Evolutionary conservation across 2,329 filamentous ascomycete genomes (phyloP).

Genomic region (Pseudogymnoascus sp.): DNA sequence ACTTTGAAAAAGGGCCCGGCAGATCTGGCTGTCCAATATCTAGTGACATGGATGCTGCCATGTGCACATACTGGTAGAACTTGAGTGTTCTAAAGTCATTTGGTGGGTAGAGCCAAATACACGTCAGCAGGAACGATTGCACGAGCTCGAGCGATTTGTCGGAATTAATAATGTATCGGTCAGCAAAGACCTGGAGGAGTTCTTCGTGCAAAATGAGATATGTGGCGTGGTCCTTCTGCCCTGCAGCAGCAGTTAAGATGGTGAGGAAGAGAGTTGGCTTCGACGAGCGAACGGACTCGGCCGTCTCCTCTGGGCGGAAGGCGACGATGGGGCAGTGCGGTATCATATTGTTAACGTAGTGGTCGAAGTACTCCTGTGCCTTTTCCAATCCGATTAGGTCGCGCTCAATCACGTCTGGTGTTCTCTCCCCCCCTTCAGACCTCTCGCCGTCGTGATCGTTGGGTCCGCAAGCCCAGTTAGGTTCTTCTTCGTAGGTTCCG

Average conservation of each 20-base stretch:
- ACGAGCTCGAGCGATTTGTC: conserved; percentile 41
- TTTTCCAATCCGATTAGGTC: conserved; percentile 47
- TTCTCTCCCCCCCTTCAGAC: background rate
- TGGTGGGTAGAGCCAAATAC: conserved; percentile 39
- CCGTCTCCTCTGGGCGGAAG: conserved; percentile 43
- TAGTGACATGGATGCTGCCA: conserved; percentile 38
- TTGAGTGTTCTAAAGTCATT: conserved; percentile 35
- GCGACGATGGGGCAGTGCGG: conserved; percentile 51
- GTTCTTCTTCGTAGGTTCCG: background rate
- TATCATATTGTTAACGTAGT: conserved; percentile 49
- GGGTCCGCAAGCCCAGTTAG: background rate
- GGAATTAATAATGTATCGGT: conserved; percentile 36
- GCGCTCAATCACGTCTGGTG: conserved; percentile 40
- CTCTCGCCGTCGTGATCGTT: conserved; percentile 14
- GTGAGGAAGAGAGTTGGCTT: conserved; percentile 61
- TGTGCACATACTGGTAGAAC: conserved; percentile 41
- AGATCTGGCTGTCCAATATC: conserved; percentile 19
- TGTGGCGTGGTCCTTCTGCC: conserved; percentile 35
- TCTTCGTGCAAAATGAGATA: conserved; percentile 37
- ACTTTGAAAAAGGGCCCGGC: background rate
- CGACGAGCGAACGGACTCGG: conserved; percentile 42
- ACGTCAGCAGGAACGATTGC: conserved; percentile 38
- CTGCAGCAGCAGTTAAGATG: conserved; percentile 55
- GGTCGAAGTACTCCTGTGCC: conserved; percentile 44
- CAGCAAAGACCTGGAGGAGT: conserved; percentile 36